These are phyloP conservation scores for Pugionium dolabratum DNA, from an alignment of 345 rosid species.

Conservation along the genomic window DNA sequence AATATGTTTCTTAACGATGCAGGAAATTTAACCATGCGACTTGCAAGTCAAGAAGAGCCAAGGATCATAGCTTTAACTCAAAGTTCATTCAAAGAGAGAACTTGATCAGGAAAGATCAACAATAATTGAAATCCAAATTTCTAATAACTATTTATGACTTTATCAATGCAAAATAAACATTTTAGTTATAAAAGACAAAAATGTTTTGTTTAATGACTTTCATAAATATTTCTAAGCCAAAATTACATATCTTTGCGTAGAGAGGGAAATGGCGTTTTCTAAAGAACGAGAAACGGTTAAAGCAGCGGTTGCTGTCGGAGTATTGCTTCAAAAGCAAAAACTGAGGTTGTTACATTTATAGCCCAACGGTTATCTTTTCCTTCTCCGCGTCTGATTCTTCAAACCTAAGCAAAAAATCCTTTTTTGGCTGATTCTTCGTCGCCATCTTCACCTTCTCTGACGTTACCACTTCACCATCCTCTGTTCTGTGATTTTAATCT, in stretches of 20 bases:
- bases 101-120: neutral
- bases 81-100: neutral
- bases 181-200: too few species aligned
- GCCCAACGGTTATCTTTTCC: constrained; percentile 63
- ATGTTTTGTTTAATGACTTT: too few species aligned
- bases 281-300: constrained; percentile 23
- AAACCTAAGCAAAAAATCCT: constrained; percentile 52
- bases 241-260: neutral
- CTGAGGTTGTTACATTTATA: constrained; percentile 54
- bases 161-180: too few species aligned
- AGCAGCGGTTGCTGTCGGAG: constrained; percentile 35
- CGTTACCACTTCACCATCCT: constrained; percentile 41
- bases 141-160: too few species aligned
- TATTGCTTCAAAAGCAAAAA: constrained; percentile 35
- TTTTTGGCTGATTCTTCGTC: constrained; percentile 68
- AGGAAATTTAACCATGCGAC: neutral
- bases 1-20: neutral
- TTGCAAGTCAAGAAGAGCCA: constrained; percentile 18
- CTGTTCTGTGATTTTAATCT: constrained; percentile 20
- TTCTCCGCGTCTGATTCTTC: constrained; percentile 46
- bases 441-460: constrained; percentile 81
- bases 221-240: neutral
- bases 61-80: constrained; percentile 2
- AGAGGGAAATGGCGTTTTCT: neutral
- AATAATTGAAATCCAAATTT: too few species aligned